Base-by-base conservation (phyloP, 1,139 yeast genomes). In the Yamadazyma dushanensis region DNA sequence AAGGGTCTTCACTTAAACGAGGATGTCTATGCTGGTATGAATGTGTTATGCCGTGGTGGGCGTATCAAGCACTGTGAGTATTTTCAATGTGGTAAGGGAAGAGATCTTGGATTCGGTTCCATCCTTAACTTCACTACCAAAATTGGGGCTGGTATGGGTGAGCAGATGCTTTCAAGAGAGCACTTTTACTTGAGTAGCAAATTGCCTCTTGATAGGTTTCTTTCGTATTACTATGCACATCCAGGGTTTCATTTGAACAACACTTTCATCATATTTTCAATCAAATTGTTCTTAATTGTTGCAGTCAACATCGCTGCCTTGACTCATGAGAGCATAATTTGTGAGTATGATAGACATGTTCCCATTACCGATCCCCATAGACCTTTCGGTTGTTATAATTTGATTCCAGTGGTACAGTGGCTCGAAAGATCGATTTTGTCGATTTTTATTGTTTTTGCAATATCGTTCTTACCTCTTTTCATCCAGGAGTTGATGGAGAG, bases 131-230 rank as follows among this genome's bases (percentile, higher is more conserved):
- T 75, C 50, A 73, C 78, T 6, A 72, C 78, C 8, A 75, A 75
- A 40, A 74, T 75, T 43, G 80, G 80, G 1, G 75, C 80, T 8
- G 80, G 80, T 4, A 75, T 75, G 80, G 78, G 79, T 3, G 80
- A 75, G 46, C 80, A 75, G 45, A 68, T 73, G 61, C 59, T 75
- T 8, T 73, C 79, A 0, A 54, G 80, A 38, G 80, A 75, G 42
- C 76, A 73, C 46, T 75, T 67, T 44, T 72, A 72, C 39, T 50
- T 75, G 26, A 73, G 79, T 5, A 59, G 76, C 1, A 73, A 66
- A 30, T 51, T 75, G 18, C 78, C 78, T 1, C 51, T 74, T 29
- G 79, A 75, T 46, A 51, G 80, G 35, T 72, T 75, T 47, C 55
- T 75, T 23, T 73, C 79, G 0, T 73, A 75, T 46, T 75, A 70